A percentile compares a stretch with the other conserved stretches of the same genome.
These are phyloP conservation scores for Wickerhamiella australiensis DNA, from an alignment of 805 yeast genomes.

Conservation along the genomic window DNA sequence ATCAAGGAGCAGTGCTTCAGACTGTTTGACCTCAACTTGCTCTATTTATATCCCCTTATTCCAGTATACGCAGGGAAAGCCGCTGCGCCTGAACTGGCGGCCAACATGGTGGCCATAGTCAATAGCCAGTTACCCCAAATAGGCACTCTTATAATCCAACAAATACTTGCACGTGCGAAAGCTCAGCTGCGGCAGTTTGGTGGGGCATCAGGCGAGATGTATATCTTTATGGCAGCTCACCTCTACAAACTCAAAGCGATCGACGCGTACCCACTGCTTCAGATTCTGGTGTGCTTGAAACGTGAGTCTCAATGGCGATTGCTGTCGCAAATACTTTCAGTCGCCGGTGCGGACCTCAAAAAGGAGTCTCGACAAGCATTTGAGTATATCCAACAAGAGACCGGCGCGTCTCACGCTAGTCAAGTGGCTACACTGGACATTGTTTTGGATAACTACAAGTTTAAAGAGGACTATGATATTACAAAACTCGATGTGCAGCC, in stretches of 20 bases:
- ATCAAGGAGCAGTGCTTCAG: constrained; percentile 38
- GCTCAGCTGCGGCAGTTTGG: constrained; percentile 1
- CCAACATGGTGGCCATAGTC: constrained; percentile 41
- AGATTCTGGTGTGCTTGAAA: neutral
- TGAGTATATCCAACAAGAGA: neutral
- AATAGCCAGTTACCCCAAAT: constrained; percentile 58
- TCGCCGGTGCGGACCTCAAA: neutral
- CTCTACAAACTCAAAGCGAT: neutral
- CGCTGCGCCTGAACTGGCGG: constrained; percentile 48
- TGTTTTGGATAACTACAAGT: constrained; percentile 6
- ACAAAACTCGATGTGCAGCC: neutral
- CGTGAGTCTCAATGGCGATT: neutral
- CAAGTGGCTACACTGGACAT: constrained; percentile 32
- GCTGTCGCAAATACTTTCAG: neutral
- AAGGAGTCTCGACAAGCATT: neutral
- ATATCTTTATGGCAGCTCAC: constrained; percentile 30
- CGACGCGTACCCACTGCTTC: constrained; percentile 1
- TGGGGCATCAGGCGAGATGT: constrained; percentile 31
- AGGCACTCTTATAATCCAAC: constrained; percentile 31
- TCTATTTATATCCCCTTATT: constrained; percentile 37
- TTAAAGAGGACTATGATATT: neutral
- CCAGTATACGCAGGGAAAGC: constrained; percentile 34
- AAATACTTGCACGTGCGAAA: neutral
- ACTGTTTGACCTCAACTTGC: constrained; percentile 45
- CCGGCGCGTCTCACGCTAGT: neutral